phyloP scores from a whole-genome alignment of 495 filamentous ascomycete genomes.

The Darksidea phi region DNA sequence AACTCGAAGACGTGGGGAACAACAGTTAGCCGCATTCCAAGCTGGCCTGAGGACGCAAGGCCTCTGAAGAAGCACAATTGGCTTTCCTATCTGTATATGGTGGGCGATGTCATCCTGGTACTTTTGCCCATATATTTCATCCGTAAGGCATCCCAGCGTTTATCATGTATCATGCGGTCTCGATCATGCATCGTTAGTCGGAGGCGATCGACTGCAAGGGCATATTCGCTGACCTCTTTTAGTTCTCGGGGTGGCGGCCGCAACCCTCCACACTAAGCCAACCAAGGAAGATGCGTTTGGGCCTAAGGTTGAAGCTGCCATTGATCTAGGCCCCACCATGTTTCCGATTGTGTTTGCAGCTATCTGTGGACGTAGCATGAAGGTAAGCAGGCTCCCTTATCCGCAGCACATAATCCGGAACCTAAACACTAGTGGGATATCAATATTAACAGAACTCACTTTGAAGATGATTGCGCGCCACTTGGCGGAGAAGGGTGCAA shows the following conservation, averaged over 20 bases:
- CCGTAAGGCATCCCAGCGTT: conserved; percentile 7
- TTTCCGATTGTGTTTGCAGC: conserved; percentile 38
- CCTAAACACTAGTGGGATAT: too few relatives aligned
- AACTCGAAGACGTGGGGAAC: conserved; percentile 23
- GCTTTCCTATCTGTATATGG: conserved; percentile 18
- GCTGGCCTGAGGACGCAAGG: conserved; percentile 20
- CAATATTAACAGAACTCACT: too few relatives aligned
- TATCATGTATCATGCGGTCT: background rate
- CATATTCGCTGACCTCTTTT: too few relatives aligned
- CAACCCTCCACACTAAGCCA: conserved; percentile 24
- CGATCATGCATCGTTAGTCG: background rate
- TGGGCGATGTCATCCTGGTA: conserved; percentile 29
- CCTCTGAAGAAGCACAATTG: conserved; percentile 25
- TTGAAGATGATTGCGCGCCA: conserved; percentile 30
- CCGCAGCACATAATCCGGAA: too few relatives aligned
- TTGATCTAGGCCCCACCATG: conserved; percentile 33
- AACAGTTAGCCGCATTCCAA: conserved; percentile 13
- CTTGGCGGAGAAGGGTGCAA: conserved; percentile 29
- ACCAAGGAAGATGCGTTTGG: conserved; percentile 27
- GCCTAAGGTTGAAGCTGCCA: conserved; percentile 24
- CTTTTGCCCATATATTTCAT: conserved; percentile 30
- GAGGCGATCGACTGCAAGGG: too few relatives aligned
- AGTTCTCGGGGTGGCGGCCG: conserved; percentile 27
- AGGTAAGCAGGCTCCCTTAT: too few relatives aligned
- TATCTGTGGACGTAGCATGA: conserved; percentile 25